Conservation (phyloP, 208 protist genomes). For the Leishmania gerbilli region DNA sequence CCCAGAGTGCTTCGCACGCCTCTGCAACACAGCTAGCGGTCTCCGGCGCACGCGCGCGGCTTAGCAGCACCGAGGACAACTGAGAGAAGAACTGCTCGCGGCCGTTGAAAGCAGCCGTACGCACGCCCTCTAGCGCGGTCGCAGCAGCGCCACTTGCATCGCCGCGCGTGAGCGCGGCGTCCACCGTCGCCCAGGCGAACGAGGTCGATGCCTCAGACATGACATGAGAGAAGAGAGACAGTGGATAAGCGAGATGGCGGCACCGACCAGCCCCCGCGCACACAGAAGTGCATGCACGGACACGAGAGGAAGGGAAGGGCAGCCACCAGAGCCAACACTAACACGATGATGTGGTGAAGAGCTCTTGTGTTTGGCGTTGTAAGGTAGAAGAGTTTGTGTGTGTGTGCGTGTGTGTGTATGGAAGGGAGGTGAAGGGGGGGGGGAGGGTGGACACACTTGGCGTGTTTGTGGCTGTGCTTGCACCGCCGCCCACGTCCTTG, state of each 20-base stretch:
- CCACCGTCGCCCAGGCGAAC: conserved; percentile 6
- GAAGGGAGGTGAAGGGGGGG: not conserved
- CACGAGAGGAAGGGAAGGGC: not conserved
- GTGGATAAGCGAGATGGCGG: not conserved
- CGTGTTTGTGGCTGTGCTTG: not conserved
- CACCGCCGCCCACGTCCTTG: not conserved
- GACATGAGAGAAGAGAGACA: not conserved
- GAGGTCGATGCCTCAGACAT: not conserved
- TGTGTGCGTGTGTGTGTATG: too few species aligned
- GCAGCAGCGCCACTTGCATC: conserved; percentile 4
- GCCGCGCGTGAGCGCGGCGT: conserved; percentile 6
- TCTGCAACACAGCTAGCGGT: conserved; percentile 16
- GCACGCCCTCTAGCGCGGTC: not conserved
- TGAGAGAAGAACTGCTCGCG: conserved; percentile 23
- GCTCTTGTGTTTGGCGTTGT: not conserved
- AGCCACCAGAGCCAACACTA: not conserved
- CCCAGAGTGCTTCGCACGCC: conserved; percentile 16
- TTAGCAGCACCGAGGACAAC: conserved; percentile 8
- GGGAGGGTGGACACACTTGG: not conserved
- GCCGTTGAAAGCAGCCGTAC: not conserved
- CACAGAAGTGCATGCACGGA: not conserved
- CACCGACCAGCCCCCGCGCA: too few species aligned
- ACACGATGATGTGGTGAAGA: not conserved
- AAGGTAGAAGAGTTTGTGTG: too few species aligned
- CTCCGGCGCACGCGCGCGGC: not conserved